Base-by-base conservation (phyloP, 805 yeast species). In the Clavispora asparagi region DNA sequence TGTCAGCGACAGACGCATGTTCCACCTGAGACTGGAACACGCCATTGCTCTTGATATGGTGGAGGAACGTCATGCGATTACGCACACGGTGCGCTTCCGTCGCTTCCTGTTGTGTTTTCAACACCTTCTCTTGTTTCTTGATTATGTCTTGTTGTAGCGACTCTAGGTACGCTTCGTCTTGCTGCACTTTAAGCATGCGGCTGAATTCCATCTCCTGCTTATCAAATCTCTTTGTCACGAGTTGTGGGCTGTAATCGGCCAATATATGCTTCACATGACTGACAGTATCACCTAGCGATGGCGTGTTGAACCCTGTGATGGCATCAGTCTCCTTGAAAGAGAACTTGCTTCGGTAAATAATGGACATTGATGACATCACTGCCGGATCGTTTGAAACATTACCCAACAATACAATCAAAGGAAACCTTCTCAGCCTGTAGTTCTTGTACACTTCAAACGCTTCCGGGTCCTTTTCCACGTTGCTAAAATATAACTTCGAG, bases 111-210 rank as follows among this genome's bases (percentile, higher is more conserved):
- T 40, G 35, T 12, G 44, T 37, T 40, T 55, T 54, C 37, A 45
- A 52, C 56, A 62, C 63, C 51, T 73, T 77, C 49, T 76, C 68
- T 35, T 71, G 63, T 56, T 77, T 77, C 56, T 83, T 81, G 37
- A 71, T 53, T 52, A 68, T 73, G 62, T 87, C 94, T 40, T 68
- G 71, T 31, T 74, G 65, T 23, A 72, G 57, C 10, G 75, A 70
- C 49, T 68, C 64, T 39, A 57, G 50, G 51, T 70, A 72, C 3
- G 76, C 76, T 42, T 64, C 67, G 50, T 72, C 76, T 49, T 72
- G 77, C 47, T 67, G 67, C 45, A 69, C 70, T 41, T 70, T 70
- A 29, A 72, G 53, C 23, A 67, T 25, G 13, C 77, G 52, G 23
- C 73, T 59, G 42, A 63, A 52, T 48, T 72, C 76, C 40, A 70